phyloP scores from a whole-genome alignment of 257 asterid species.

The Lithospermum erythrorhizon region DNA sequence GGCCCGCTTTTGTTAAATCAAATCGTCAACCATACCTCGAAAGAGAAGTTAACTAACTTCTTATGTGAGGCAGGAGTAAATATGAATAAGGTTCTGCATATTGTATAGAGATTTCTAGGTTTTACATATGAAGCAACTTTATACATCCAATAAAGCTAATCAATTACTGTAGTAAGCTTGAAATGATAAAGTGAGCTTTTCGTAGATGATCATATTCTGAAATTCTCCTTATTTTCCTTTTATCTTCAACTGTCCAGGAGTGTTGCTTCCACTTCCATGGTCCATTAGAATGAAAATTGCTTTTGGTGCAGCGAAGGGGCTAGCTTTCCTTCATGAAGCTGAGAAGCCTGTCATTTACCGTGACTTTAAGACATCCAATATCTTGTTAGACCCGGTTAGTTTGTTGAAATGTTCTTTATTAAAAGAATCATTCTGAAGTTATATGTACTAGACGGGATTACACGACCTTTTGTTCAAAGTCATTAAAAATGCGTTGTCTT shows the following conservation, averaged over 20 bases:
- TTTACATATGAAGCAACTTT: no score
- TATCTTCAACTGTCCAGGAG: slow-evolving; percentile 31
- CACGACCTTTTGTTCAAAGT: not conserved
- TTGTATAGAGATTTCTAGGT: no score
- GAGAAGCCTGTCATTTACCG: slow-evolving; percentile 89
- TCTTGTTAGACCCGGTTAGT: slow-evolving; percentile 59
- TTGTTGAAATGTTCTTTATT: not conserved
- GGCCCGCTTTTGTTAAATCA: no score
- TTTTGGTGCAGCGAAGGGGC: slow-evolving; percentile 84
- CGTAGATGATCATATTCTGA: not conserved
- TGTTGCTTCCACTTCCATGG: slow-evolving; percentile 84
- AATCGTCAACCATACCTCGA: no score
- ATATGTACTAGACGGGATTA: not conserved
- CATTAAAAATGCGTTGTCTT: not conserved
- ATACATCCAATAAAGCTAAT: not conserved
- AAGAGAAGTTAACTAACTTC: no score
- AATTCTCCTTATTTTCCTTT: not conserved
- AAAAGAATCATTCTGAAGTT: not conserved
- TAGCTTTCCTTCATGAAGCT: slow-evolving; percentile 81
- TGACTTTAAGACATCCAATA: slow-evolving; percentile 85
- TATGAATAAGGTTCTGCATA: no score
- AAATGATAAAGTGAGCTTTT: not conserved
- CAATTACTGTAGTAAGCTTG: not conserved
- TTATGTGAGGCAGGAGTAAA: no score
- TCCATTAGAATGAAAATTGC: slow-evolving; percentile 80